Base-by-base conservation (phyloP, 176 grass and related monocot species). In the Oryza australiensis region DNA sequence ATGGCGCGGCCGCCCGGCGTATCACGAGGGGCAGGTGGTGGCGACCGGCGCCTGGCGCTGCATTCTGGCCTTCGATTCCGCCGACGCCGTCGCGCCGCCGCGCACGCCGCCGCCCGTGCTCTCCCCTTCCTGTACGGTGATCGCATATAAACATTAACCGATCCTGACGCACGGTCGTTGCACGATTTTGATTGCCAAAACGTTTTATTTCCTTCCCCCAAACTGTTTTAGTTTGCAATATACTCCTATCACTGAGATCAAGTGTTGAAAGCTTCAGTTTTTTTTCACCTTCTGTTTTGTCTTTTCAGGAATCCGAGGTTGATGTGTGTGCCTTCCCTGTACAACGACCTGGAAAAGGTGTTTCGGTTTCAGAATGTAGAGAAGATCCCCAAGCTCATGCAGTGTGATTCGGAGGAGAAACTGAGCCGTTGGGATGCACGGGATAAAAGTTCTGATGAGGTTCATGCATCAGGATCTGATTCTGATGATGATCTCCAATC, bases 61-160 rank as follows among this genome's bases (percentile, higher is more conserved):
- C 78, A 46, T 91, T 73, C 73, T 88, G 7, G 86, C 86, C 4
- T 91, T 91, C 73, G 90, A 88, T 60, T 88, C 86, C 55, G 65
- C 64, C 53, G 82, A 71, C 72, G 77, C 15, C 77, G 77, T 57
- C 53, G 26, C 34, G 12, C 82, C 82, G 42, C 43, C 82, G 40
- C 57, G 41, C 41, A 78, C 72, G 33, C 82, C 87, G 43, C 87
- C 69, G 40, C 81, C 76, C 16, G 15, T 59, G 85, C 81, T 84
- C 20, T 76, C 7, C 55, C 81, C 20, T 26, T 22, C 72, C 13
- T 43, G 82, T 88, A 78, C n/a, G 45, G 60, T 26, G 38, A 46
- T 79, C 59, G 22, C 48, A 15, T 7, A 51, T 7, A 51, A 62
- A 4, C 68, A 4, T 10, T 18, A 59, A 75, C 1, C 2, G 51